Evolutionary conservation across 805 yeast genomes (phyloP).

Genomic region (Wickerhamomyces bovis): DNA sequence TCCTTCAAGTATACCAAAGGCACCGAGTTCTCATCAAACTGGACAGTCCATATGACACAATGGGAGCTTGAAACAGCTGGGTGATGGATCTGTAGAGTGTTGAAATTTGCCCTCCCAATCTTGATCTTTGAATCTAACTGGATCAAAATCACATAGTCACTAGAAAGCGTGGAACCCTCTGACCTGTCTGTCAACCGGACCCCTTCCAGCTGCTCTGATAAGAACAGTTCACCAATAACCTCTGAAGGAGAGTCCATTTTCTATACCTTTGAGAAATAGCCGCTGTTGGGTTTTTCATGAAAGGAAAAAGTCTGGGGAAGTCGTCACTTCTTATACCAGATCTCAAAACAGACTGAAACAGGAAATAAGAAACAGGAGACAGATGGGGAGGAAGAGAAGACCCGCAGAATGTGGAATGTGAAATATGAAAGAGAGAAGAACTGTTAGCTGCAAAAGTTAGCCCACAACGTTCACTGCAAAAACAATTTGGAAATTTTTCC

Average conservation of each 20-base stretch:
- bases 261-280: not conserved
- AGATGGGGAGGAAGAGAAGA: too few relatives aligned
- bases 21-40: slow-evolving; percentile 42
- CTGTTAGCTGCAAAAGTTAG: not conserved
- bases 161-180: not conserved
- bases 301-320: not conserved
- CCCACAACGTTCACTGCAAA: too few relatives aligned
- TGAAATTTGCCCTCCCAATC: slow-evolving; percentile 37
- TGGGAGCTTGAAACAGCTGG: slow-evolving; percentile 41
- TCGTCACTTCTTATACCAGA: not conserved
- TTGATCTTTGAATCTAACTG: slow-evolving; percentile 18
- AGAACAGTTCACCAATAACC: not conserved
- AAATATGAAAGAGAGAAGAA: not conserved
- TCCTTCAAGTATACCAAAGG: slow-evolving; percentile 48
- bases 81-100: slow-evolving; percentile 29
- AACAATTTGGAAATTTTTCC: not conserved
- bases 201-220: not conserved
- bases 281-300: not conserved
- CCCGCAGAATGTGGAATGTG: too few relatives aligned
- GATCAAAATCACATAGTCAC: not conserved
- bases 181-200: not conserved
- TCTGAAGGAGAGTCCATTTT: not conserved
- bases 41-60: slow-evolving; percentile 41
- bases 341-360: not conserved
- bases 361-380: too few relatives aligned